These are phyloP conservation scores for Diplodia intermedia DNA, from an alignment of 2,329 filamentous ascomycete genomes.

Conservation along the genomic window DNA sequence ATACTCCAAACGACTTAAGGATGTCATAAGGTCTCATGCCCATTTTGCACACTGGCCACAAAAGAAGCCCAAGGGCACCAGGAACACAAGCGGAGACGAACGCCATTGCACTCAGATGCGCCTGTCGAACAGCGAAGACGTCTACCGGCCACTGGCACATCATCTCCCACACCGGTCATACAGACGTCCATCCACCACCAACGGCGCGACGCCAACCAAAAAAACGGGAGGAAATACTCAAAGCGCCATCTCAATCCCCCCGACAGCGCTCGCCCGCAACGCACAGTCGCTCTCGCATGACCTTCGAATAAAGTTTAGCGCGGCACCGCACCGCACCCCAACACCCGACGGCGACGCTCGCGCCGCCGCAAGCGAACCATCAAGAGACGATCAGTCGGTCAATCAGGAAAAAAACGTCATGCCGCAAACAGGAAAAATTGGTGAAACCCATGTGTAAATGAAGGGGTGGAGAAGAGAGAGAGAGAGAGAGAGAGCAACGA, in stretches of 20 bases:
- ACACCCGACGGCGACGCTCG: background rate
- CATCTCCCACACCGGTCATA: too few species aligned
- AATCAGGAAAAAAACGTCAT: background rate
- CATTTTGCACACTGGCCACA: too few species aligned
- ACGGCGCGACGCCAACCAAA: background rate
- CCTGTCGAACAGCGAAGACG: too few species aligned
- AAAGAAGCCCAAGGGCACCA: too few species aligned
- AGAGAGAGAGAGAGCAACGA: background rate
- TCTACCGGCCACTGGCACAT: too few species aligned
- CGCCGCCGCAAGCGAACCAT: background rate
- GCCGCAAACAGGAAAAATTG: background rate
- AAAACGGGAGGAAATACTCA: background rate
- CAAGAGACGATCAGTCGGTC: background rate
- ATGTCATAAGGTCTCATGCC: too few species aligned
- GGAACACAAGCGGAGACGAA: too few species aligned
- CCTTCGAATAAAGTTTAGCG: conserved; percentile 1
- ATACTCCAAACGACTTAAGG: too few species aligned
- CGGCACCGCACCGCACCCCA: too few species aligned
- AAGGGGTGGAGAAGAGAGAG: background rate
- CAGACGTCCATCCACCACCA: background rate
- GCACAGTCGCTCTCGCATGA: background rate
- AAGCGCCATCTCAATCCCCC: background rate
- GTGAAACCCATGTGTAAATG: background rate
- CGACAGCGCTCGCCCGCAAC: background rate
- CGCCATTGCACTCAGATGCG: too few species aligned